Evolutionary conservation across 2,329 filamentous ascomycete genomes (phyloP), one percentile per base, ranked within the genome.

Genomic region (Dryadomyces quercivorus): DNA sequence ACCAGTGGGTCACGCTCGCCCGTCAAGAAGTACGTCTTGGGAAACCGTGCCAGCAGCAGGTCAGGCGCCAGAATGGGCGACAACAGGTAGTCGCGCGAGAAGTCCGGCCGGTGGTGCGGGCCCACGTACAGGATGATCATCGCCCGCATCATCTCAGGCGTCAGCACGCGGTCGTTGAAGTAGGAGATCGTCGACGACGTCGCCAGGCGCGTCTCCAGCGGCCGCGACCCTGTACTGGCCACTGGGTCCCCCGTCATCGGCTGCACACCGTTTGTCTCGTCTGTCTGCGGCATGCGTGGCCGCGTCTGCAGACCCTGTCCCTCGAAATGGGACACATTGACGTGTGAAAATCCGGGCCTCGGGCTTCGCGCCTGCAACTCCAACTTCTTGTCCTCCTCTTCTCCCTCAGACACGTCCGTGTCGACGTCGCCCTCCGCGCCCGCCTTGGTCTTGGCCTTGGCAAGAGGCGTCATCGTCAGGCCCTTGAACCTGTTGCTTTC

Each of bases 121-220:
- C 93, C 93, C 54, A 98, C 87, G 67, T 98, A 98, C 4, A 98
- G 76, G 60, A 98, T 95, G 60, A 98, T 95, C 91, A 98, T 97
- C 59, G 91, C 89, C 36, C 93, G 86, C 86, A 97, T 96, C 89
- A 97, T 95, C 69, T 98, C 93, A 0, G 93, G 92, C 0, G 89
- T 92, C 15, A 98, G 76, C 31, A 98, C 87, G 31, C 93, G 85
- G 67, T 98, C 93, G 67, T 95, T 93, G 68, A 96, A 95, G 70
- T 97, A 97, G 0, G 92, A 96, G 40, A 98, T 94, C 82, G 95
- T 95, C n/a, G 85, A 92, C 0, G 89, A 91, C 66, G 92, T 95
- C 16, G 92, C 91, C 10, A 98, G 78, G n/a, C 91, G 82, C 1
- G 93, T 97, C 61, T 80, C 83, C 58, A 95, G 69, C 63, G 36